These are phyloP conservation scores for Lentinula sp. DNA, from an alignment of 768 basidiomycete species.

Conservation along the genomic window DNA sequence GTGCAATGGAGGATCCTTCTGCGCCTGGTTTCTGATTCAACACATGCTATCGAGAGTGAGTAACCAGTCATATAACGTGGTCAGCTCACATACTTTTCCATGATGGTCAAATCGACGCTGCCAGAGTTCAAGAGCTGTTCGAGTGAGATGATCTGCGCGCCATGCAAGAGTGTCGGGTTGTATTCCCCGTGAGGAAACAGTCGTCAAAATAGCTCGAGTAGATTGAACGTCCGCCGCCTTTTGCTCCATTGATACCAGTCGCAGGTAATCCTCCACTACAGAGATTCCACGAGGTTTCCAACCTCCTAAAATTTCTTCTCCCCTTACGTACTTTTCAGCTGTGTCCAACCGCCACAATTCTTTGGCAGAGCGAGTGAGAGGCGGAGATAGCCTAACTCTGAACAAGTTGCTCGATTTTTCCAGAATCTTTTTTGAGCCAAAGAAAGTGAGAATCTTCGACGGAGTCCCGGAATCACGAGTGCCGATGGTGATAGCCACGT, in stretches of 20 bases:
- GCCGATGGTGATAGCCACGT: slow-evolving; percentile 79
- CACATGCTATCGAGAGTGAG: slow-evolving; percentile 50
- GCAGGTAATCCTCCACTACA: slow-evolving; percentile 80
- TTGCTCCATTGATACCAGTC: slow-evolving; percentile 64
- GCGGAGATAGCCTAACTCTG: slow-evolving; percentile 73
- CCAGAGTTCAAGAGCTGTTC: slow-evolving; percentile 74
- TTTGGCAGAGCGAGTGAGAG: slow-evolving; percentile 76
- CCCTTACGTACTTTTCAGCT: slow-evolving; percentile 88
- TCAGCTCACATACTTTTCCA: slow-evolving; percentile 48
- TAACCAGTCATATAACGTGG: not conserved
- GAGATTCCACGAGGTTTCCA: slow-evolving; percentile 91
- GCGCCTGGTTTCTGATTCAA: slow-evolving; percentile 68
- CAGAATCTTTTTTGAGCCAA: slow-evolving; percentile 72
- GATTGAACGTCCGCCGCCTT: slow-evolving; percentile 88
- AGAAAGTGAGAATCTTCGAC: slow-evolving; percentile 67
- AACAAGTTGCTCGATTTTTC: slow-evolving; percentile 82
- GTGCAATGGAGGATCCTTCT: slow-evolving; percentile 34
- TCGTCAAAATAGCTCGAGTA: slow-evolving; percentile 68
- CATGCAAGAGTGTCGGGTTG: slow-evolving; percentile 53
- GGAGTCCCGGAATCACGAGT: slow-evolving; percentile 83
- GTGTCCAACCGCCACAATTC: slow-evolving; percentile 96
- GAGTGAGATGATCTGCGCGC: slow-evolving; percentile 60
- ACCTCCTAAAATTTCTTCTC: slow-evolving; percentile 74
- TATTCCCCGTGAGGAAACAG: slow-evolving; percentile 42
- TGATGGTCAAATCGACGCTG: slow-evolving; percentile 72